Conservation (phyloP, 1,284 basidiomycete genomes). For the Malassezia nana region DNA sequence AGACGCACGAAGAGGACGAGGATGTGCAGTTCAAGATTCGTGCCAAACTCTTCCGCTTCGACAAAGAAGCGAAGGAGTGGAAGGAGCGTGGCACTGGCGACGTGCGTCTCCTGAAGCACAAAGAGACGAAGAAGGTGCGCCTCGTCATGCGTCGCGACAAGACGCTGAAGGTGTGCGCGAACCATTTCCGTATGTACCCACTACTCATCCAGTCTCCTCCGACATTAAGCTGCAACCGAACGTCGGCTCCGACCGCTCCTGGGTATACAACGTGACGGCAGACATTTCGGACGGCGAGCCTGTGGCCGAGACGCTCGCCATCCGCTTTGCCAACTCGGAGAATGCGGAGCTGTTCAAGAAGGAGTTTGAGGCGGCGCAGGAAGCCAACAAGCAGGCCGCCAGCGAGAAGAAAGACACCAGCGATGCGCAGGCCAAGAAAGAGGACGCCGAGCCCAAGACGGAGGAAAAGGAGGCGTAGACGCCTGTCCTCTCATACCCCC, state of each 20-base stretch:
- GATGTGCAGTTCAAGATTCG: slow-evolving; percentile 92
- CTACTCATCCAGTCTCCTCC: slow-evolving; percentile 57
- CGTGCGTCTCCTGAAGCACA: slow-evolving; percentile 57
- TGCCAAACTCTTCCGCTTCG: slow-evolving; percentile 96
- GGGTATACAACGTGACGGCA: slow-evolving; percentile 87
- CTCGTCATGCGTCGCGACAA: slow-evolving; percentile 99
- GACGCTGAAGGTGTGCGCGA: slow-evolving; percentile 98
- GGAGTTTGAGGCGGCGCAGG: slow-evolving; percentile 40
- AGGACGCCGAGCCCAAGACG: slow-evolving; percentile 20
- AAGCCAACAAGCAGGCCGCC: slow-evolving; percentile 26
- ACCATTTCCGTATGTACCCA: slow-evolving; percentile 72
- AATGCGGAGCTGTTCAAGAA: slow-evolving; percentile 55
- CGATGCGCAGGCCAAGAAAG: background rate
- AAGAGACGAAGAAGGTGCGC: slow-evolving; percentile 75
- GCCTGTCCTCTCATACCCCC: slow-evolving; percentile 5
- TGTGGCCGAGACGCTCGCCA: slow-evolving; percentile 86
- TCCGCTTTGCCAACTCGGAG: slow-evolving; percentile 93
- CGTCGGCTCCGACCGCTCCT: slow-evolving; percentile 96
- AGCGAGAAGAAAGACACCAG: slow-evolving; percentile 14
- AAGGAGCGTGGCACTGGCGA: slow-evolving; percentile 65
- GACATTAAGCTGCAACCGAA: slow-evolving; percentile 96
- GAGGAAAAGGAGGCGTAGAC: slow-evolving; percentile 7
- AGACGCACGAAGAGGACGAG: slow-evolving; percentile 94
- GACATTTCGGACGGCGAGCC: slow-evolving; percentile 75
- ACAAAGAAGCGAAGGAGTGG: slow-evolving; percentile 73